A percentile compares a stretch with the other conserved stretches of the same genome.
These are phyloP conservation scores for Candida vaughaniae DNA, from an alignment of 805 yeast species.

Conservation along the genomic window DNA sequence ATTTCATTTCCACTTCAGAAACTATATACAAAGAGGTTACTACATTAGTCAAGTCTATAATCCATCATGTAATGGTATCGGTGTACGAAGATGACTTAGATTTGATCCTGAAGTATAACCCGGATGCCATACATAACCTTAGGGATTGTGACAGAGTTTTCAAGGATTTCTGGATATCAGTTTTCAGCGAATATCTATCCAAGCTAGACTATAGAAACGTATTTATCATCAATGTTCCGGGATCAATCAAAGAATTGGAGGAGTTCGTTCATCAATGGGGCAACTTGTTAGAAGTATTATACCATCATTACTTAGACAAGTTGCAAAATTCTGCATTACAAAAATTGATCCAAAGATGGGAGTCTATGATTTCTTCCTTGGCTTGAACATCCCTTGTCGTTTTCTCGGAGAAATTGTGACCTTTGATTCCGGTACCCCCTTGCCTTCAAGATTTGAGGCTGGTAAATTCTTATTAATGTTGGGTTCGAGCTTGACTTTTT, in stretches of 20 bases:
- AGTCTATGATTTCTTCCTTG: conserved; percentile 9
- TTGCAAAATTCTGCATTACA: conserved; percentile 29
- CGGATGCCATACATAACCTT: conserved; percentile 32
- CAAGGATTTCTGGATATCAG: conserved; percentile 52
- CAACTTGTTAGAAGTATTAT: conserved; percentile 25
- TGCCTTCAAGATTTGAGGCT: no score
- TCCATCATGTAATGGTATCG: conserved; percentile 50
- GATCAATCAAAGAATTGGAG: conserved; percentile 15
- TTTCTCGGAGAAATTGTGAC: conserved; percentile 5
- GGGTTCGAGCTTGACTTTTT: no score
- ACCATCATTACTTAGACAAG: conserved; percentile 28
- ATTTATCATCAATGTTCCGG: conserved; percentile 23
- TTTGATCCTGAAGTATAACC: conserved; percentile 47
- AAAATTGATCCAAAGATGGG: conserved; percentile 34
- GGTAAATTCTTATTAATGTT: no score
- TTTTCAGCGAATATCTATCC: conserved; percentile 51
- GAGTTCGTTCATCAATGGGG: conserved; percentile 9
- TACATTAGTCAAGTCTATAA: conserved; percentile 41
- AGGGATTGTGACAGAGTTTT: conserved; percentile 43
- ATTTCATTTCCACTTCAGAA: conserved; percentile 1
- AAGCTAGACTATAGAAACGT: conserved; percentile 5
- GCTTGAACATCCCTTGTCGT: conserved; percentile 6
- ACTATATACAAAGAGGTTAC: conserved; percentile 43
- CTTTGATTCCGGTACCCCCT: no score
- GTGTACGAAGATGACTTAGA: conserved; percentile 60